Conservation (phyloP, 371 early-diverging fungal species). For the Zychaea mexicana region DNA sequence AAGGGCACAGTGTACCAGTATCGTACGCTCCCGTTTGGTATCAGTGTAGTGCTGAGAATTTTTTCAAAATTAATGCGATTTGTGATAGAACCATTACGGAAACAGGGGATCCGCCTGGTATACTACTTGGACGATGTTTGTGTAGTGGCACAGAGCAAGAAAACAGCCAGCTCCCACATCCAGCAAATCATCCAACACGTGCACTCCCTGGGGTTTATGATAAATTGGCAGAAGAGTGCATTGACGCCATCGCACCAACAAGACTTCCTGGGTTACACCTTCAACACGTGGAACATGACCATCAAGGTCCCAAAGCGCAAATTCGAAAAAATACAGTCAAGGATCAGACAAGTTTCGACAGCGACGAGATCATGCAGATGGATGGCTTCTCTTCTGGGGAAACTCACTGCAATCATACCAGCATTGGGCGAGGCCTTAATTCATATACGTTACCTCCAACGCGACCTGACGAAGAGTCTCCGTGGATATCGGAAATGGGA, state of each 20-base stretch:
- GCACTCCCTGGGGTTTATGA: not conserved
- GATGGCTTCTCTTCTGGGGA: constrained; percentile 15
- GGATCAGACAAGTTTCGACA: not conserved
- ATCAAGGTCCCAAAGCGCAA: constrained; percentile 16
- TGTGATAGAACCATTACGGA: not conserved
- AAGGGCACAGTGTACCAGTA: not conserved
- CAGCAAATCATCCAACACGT: too few relatives aligned
- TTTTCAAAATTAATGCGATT: not conserved
- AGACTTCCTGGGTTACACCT: constrained; percentile 12
- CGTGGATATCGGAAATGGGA: constrained; percentile 9
- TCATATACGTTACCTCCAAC: constrained; percentile 18
- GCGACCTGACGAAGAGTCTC: constrained; percentile 6
- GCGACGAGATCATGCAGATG: constrained; percentile 7
- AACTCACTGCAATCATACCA: constrained; percentile 7
- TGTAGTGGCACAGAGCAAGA: constrained; percentile 5
- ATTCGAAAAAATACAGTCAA: not conserved
- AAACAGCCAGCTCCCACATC: too few relatives aligned
- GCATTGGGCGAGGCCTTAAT: constrained; percentile 1
- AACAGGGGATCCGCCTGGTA: not conserved
- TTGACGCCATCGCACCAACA: constrained; percentile 4
- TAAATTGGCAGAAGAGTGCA: constrained; percentile 13
- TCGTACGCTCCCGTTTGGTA: not conserved
- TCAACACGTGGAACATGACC: constrained; percentile 15
- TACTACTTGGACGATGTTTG: constrained; percentile 23
- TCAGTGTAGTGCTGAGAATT: not conserved